Conservation (phyloP, 2,329 filamentous ascomycete species). For the Furcasterigmium sp. region DNA sequence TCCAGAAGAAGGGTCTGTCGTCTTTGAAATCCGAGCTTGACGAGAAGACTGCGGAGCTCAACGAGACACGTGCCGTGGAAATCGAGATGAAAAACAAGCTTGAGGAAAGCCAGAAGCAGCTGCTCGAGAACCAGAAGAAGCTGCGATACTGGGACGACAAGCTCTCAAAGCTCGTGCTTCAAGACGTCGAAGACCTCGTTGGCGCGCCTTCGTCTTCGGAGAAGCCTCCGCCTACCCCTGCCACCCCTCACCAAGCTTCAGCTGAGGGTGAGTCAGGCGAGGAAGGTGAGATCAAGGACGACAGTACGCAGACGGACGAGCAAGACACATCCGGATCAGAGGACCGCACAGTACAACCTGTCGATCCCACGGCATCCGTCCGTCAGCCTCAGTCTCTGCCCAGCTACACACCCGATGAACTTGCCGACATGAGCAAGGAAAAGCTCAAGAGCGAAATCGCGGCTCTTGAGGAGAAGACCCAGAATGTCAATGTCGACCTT, state of each 20-base stretch:
- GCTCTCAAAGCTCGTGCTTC: conserved; percentile 73
- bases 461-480: conserved; percentile 62
- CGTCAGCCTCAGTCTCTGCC: conserved; percentile 58
- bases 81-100: conserved; percentile 99
- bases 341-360: not conserved
- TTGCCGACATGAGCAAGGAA: conserved; percentile 60
- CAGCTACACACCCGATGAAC: conserved; percentile 68
- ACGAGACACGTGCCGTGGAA: conserved; percentile 81
- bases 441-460: conserved; percentile 58
- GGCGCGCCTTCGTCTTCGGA: conserved; percentile 26
- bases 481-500: conserved; percentile 83
- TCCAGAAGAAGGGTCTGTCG: conserved; percentile 76
- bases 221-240: conserved; percentile 4
- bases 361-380: conserved; percentile 12
- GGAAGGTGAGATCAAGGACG: conserved; percentile 9
- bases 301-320: conserved; percentile 14
- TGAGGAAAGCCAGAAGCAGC: conserved; percentile 88
- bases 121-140: conserved; percentile 80
- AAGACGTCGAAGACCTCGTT: conserved; percentile 69
- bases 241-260: conserved; percentile 1
- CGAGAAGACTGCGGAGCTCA: conserved; percentile 77
- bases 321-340: conserved; percentile 3
- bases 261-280: conserved; percentile 14
- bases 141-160: conserved; percentile 87
- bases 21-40: conserved; percentile 81